A percentile compares a stretch with the other conserved stretches of the same genome.
These are phyloP conservation scores for Yarrowia galli DNA, from an alignment of 1,139 yeast genomes.

Conservation along the genomic window DNA sequence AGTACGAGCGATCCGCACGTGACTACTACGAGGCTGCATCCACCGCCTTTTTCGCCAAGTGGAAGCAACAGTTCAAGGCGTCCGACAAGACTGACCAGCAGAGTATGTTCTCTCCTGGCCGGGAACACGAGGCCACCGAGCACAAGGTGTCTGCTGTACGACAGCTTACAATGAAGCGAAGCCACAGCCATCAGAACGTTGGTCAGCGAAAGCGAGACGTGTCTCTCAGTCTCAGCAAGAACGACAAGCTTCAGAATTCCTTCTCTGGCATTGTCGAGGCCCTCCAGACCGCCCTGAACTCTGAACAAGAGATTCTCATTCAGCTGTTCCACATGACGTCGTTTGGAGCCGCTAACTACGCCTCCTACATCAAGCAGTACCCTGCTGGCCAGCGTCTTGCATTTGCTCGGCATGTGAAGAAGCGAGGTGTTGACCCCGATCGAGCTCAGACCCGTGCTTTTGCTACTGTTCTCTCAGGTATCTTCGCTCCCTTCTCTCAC, in stretches of 20 bases:
- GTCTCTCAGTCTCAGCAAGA: conserved; percentile 28
- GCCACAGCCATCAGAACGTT: conserved; percentile 42
- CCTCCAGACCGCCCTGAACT: conserved; percentile 56
- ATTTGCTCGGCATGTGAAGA: conserved; percentile 45
- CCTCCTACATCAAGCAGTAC: conserved; percentile 56
- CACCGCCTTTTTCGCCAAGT: conserved; percentile 48
- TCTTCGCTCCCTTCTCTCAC: conserved; percentile 64
- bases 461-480: conserved; percentile 58
- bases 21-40: conserved; percentile 47
- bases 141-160: conserved; percentile 38
- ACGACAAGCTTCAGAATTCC: conserved; percentile 37
- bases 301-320: conserved; percentile 71
- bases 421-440: conserved; percentile 58
- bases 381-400: conserved; percentile 50
- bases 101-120: conserved; percentile 43
- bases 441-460: conserved; percentile 64
- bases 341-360: conserved; percentile 56
- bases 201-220: conserved; percentile 25
- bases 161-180: conserved; percentile 45
- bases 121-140: conserved; percentile 5
- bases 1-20: conserved; percentile 47
- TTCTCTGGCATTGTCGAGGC: conserved; percentile 48
- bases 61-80: conserved; percentile 44
- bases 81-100: conserved; percentile 42
- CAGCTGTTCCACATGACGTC: conserved; percentile 72